phyloP scores from a whole-genome alignment of 179 eudicot species.

The Actinidia arguta region DNA sequence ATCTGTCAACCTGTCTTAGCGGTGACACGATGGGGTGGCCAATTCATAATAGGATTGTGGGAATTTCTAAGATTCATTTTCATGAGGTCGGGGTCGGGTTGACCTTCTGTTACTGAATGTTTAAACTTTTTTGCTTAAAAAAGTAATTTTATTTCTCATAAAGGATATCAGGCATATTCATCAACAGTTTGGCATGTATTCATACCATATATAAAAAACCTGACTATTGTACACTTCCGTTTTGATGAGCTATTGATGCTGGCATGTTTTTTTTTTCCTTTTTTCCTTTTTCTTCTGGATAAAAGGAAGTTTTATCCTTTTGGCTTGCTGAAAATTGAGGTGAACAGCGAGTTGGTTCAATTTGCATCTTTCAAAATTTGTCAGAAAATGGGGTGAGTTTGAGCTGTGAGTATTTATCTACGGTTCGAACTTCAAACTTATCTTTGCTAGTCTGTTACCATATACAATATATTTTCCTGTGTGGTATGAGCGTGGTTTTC shows the following conservation, averaged over 20 bases:
- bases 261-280: neutral
- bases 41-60: neutral
- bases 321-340: no score
- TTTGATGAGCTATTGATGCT: neutral
- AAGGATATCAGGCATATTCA: neutral
- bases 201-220: neutral
- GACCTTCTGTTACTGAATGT: neutral
- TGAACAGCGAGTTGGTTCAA: no score
- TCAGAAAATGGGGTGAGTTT: neutral
- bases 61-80: neutral
- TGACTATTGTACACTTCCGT: neutral
- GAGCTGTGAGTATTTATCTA: neutral
- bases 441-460: neutral
- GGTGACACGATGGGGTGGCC: neutral
- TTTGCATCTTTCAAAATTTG: no score
- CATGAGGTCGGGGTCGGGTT: neutral
- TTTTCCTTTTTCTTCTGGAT: no score
- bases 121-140: neutral
- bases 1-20: neutral
- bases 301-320: no score
- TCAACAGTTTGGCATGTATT: neutral
- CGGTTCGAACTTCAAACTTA: neutral
- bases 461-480: neutral
- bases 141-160: neutral
- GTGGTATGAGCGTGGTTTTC: neutral